Percentiles rank a stretch among this genome's conserved stretches.
Conservation (phyloP, 352 stramenopile genomes). For the Globisporangium solare region DNA sequence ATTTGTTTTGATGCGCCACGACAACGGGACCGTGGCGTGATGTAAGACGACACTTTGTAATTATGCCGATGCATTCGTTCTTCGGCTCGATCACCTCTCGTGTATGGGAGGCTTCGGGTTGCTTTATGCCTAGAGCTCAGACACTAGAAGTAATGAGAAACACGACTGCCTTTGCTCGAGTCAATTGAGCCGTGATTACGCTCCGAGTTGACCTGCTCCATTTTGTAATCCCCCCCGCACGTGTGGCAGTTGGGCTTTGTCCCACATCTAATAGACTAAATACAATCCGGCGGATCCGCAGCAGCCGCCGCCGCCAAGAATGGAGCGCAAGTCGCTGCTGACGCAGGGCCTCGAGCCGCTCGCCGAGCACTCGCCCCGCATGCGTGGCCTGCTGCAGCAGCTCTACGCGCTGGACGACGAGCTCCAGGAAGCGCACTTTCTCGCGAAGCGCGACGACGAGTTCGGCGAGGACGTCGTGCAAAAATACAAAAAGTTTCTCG, state of each 20-base stretch:
- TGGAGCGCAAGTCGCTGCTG: slow-evolving; percentile 29
- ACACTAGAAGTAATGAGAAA: too few species aligned
- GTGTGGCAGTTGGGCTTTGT: slow-evolving; percentile 8
- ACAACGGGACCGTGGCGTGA: neutral
- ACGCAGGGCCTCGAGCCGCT: slow-evolving; percentile 43
- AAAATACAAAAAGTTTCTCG: slow-evolving; percentile 52
- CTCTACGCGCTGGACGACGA: slow-evolving; percentile 50
- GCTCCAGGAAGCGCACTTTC: slow-evolving; percentile 46
- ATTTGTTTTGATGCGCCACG: neutral
- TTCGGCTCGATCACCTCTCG: slow-evolving; percentile 2
- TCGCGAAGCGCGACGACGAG: slow-evolving; percentile 58
- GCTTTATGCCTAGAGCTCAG: neutral
- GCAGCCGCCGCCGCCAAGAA: slow-evolving; percentile 1
- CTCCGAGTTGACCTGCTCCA: neutral
- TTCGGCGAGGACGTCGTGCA: slow-evolving; percentile 57
- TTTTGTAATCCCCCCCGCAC: too few species aligned
- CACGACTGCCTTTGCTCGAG: too few species aligned
- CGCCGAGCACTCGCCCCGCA: slow-evolving; percentile 19
- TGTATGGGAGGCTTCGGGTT: neutral
- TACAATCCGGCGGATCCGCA: too few species aligned
- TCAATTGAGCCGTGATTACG: slow-evolving; percentile 5
- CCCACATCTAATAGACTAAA: too few species aligned
- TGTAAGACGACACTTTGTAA: slow-evolving; percentile 7
- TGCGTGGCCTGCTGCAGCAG: slow-evolving; percentile 26
- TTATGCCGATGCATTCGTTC: slow-evolving; percentile 9